Evolutionary conservation across 2,329 filamentous ascomycete genomes (phyloP), one percentile per base, ranked within the genome.

Genomic region (Aaosphaeria pasadenensis): DNA sequence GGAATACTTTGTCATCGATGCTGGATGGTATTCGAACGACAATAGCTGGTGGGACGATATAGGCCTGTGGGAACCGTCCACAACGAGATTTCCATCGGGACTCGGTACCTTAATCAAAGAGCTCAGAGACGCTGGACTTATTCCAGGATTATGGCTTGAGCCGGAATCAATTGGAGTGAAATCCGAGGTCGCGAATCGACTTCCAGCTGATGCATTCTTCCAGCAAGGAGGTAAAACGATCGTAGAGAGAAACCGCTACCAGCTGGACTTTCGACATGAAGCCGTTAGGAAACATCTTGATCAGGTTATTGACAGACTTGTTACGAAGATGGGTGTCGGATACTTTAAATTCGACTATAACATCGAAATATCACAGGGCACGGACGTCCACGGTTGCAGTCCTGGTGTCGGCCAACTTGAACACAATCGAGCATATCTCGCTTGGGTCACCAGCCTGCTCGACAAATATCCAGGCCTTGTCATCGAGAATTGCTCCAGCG

Each of bases 321-420:
- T 48, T 2, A 36, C 9, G 7, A 33, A 33, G 13, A 28, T 39
- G 5, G 46, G 46, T 6, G 42, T 44, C 39, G 41, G 24, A 2
- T 48, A 48, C 32, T 44, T 48, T n/a, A 48, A 48, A 33, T 44
- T 48, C 11, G 46, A 48, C 17, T 48, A 48, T 33, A 48, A 48
- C 17, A 48, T 48, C 24, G 42, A 48, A 11, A 42, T 48, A 6
- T n/a, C 43, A 3, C 33, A 42, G 28, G 46, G 46, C 4, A 48
- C 11, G 6, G 46, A 48, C 17, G 41, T 39, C 13, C 29, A 33
- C 28, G 11, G 28, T 6, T 36, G 33, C 33, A 44, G 46, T 36
- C 30, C 46, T 4, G 42, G 46, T n/a, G 41, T 35, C 4, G 46
- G 41, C 32, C 41, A 39, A 30, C 29, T 48, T 11, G 41, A 38